A percentile compares a stretch with the other conserved stretches of the same genome.
Evolutionary conservation across 176 grass and related monocot species (phyloP).

Genomic region (Hordeum marinum): DNA sequence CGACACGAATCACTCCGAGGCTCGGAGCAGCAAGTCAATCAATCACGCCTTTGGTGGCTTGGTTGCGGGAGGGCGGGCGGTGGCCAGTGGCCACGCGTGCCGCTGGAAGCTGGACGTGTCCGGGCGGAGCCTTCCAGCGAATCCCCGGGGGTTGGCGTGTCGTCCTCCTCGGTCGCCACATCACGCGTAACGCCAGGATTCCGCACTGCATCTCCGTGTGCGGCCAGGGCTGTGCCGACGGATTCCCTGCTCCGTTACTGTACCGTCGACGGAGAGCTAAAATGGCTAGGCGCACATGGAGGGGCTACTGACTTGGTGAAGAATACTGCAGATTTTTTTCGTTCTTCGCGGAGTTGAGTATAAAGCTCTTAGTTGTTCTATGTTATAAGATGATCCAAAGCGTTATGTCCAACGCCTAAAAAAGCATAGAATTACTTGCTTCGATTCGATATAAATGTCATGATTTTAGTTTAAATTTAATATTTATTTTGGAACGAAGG

Average conservation of each 20-base stretch:
- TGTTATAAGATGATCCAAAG: too few relatives aligned
- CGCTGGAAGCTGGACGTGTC: conserved; percentile 3
- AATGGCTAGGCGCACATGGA: neutral
- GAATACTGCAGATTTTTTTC: too few relatives aligned
- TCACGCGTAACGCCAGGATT: neutral
- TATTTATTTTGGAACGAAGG: too few relatives aligned
- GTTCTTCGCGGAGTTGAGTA: too few relatives aligned
- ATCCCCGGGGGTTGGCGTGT: neutral
- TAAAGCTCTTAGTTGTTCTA: too few relatives aligned
- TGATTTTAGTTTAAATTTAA: too few relatives aligned
- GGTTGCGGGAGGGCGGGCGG: neutral
- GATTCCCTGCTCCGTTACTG: neutral
- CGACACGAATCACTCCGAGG: neutral
- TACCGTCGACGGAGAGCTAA: neutral
- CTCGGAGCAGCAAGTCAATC: neutral
- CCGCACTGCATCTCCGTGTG: neutral
- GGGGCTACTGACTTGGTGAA: too few relatives aligned
- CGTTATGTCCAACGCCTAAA: too few relatives aligned
- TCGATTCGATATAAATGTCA: too few relatives aligned
- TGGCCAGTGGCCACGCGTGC: neutral
- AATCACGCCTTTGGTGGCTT: neutral
- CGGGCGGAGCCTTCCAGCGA: conserved; percentile 5
- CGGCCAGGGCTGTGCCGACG: neutral
- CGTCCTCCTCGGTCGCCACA: neutral
- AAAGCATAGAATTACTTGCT: too few relatives aligned